Conservation (phyloP, 371 early-diverging fungal genomes). For the Actinomortierella wolfii region DNA sequence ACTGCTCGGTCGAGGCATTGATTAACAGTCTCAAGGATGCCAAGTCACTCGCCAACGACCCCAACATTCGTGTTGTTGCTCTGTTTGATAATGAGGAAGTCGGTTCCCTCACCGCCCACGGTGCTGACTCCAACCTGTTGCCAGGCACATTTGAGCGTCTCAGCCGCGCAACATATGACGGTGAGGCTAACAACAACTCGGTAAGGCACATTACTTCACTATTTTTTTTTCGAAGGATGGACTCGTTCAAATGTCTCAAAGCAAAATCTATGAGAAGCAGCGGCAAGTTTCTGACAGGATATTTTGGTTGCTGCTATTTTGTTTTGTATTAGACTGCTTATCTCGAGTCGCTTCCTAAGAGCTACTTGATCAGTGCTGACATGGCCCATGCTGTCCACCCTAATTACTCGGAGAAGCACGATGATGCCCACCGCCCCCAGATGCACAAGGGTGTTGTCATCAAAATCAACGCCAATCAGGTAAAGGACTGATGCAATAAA, state of each 20-base stretch:
- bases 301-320: too few species aligned
- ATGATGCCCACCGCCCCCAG: conserved; percentile 87
- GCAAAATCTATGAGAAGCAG: too few species aligned
- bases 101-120: conserved; percentile 94
- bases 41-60: conserved; percentile 62
- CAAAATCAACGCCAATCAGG: conserved; percentile 95
- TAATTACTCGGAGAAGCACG: conserved; percentile 74
- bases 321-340: conserved; percentile 62
- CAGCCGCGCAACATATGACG: conserved; percentile 44
- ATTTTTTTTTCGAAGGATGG: too few species aligned
- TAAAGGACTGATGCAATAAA: conserved; percentile 7
- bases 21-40: conserved; percentile 50
- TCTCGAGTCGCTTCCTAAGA: conserved; percentile 84
- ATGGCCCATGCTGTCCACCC: conserved; percentile 83
- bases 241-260: too few species aligned
- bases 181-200: conserved; percentile 14
- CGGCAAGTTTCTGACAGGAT: too few species aligned
- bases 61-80: conserved; percentile 84
- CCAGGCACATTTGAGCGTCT: conserved; percentile 72
- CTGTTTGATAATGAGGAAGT: conserved; percentile 98
- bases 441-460: conserved; percentile 96
- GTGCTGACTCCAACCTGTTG: conserved; percentile 92
- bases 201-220: conserved; percentile 10
- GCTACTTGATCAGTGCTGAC: conserved; percentile 89
- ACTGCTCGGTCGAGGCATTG: conserved; percentile 76